Evolutionary conservation across 768 basidiomycete species (phyloP), one percentile per base, ranked within the genome.

Genomic region (Piloderma croceum): DNA sequence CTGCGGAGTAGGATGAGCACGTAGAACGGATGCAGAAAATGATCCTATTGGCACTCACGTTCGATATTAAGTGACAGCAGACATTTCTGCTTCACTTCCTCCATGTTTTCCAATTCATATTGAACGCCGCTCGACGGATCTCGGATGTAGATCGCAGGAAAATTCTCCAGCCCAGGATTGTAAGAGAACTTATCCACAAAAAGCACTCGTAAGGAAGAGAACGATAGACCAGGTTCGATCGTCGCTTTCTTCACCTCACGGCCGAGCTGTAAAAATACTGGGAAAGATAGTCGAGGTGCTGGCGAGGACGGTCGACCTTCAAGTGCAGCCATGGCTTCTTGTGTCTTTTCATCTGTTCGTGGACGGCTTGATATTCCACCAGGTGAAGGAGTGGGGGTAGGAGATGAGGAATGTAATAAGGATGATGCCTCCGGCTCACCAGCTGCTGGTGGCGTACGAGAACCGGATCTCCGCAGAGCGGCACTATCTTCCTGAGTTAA

Each of bases 101-200:
- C 86, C 42, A 90, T 79, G 58, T 97, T 90, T 59, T 99, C 94
- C 41, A 98, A 67, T 62, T 97, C 93, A 57, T 94, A 99, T 56
- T 91, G 86, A 36, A 97, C 88, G 10, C 91, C 91, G 44, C 88
- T 91, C 31, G 79, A 79, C 3, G 85, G 85, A 65, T 98, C 94
- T 7, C 89, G 82, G 39, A 98, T 84, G 56, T 98, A 98, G 34
- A 99, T 94, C 10, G 87, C 87, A 19, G 93, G 92, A 52, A 94
- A 96, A 54, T 92, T 88, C 42, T 90, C 90, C 61, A 84, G 73
- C 0, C 91, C 92, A 0, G 94, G 90, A 55, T 84, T 90, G 58
- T 94, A 97, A 23, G 85, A 82, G 54, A 99, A 99, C 57, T 79
- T 85, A 66, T 96, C 93, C 48, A 96, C 87, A 53, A 98, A 99